These are phyloP conservation scores for Parascedosporium putredinis DNA, from an alignment of 2,329 filamentous ascomycete species.

Conservation along the genomic window DNA sequence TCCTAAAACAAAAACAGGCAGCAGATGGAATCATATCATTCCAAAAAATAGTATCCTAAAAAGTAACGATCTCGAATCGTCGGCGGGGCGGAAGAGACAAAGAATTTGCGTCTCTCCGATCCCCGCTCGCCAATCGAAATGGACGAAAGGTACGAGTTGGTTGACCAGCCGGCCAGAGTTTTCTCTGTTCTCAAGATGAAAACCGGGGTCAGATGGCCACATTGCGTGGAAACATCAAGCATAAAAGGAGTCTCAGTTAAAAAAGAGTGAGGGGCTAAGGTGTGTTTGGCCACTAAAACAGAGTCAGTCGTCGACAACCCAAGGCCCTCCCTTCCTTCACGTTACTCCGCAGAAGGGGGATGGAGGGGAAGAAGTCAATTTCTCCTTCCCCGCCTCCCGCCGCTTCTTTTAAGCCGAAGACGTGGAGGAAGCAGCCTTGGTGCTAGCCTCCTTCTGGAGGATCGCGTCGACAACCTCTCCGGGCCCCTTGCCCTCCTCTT, in stretches of 20 bases:
- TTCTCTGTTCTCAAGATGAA: background rate
- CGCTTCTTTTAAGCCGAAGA: too few species aligned
- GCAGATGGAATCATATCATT: too few species aligned
- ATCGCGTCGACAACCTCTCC: constrained; percentile 44
- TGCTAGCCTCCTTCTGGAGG: constrained; percentile 41
- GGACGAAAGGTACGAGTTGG: background rate
- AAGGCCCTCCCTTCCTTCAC: too few species aligned
- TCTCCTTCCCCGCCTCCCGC: too few species aligned
- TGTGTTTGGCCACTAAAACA: too few species aligned
- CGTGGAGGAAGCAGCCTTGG: constrained; percentile 19
- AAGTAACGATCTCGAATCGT: background rate
- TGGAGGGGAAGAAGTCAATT: constrained; percentile 12
- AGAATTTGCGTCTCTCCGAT: too few species aligned
- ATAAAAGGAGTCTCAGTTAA: too few species aligned
- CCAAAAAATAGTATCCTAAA: background rate
- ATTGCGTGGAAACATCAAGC: background rate
- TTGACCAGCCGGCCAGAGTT: background rate
- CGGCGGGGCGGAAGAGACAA: too few species aligned
- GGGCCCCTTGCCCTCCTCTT: constrained; percentile 28
- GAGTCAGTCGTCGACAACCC: too few species aligned
- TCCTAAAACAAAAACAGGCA: too few species aligned
- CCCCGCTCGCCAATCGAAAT: too few species aligned
- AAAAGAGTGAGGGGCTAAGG: too few species aligned
- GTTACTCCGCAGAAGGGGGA: background rate
- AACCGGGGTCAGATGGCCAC: background rate